phyloP scores from a whole-genome alignment of 306 rosid species.

The Begonia fuchsioides region DNA sequence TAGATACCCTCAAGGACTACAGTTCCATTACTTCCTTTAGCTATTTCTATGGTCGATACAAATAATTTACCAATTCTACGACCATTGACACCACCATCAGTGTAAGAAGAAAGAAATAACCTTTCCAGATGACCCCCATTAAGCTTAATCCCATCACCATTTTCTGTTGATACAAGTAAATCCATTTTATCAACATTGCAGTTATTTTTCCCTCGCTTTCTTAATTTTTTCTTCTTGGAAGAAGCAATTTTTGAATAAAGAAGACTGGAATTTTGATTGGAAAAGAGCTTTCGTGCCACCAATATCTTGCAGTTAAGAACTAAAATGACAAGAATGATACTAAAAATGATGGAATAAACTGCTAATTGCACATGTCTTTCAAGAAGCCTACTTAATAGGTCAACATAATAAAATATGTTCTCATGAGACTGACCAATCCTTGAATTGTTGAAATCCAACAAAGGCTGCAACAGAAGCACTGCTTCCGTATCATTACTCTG shows the following conservation, averaged over 20 bases:
- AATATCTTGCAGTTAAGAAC: conserved; percentile 6
- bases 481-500: conserved; percentile 13
- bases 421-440: conserved; percentile 10
- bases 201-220: conserved; percentile 22
- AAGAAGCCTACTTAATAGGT: conserved; percentile 3
- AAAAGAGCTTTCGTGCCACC: conserved; percentile 11
- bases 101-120: conserved; percentile 11
- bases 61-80: conserved; percentile 53
- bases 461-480: conserved; percentile 11
- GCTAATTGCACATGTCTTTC: conserved; percentile 10
- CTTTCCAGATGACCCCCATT: conserved; percentile 14
- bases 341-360: conserved; percentile 12
- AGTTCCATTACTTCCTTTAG: conserved; percentile 83
- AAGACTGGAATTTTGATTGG: conserved; percentile 15
- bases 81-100: conserved; percentile 29
- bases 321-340: conserved; percentile 17
- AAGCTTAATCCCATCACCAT: conserved; percentile 11
- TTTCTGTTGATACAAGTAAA: conserved; percentile 12
- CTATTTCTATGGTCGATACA: conserved; percentile 52
- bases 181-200: conserved; percentile 18
- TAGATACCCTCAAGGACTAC: conserved; percentile 63
- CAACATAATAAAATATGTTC: conserved; percentile 1
- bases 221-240: conserved; percentile 33
- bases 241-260: conserved; percentile 20
- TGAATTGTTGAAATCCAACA: conserved; percentile 9